phyloP scores from a whole-genome alignment of 768 basidiomycete species.

The Mycena sanguinolenta region DNA sequence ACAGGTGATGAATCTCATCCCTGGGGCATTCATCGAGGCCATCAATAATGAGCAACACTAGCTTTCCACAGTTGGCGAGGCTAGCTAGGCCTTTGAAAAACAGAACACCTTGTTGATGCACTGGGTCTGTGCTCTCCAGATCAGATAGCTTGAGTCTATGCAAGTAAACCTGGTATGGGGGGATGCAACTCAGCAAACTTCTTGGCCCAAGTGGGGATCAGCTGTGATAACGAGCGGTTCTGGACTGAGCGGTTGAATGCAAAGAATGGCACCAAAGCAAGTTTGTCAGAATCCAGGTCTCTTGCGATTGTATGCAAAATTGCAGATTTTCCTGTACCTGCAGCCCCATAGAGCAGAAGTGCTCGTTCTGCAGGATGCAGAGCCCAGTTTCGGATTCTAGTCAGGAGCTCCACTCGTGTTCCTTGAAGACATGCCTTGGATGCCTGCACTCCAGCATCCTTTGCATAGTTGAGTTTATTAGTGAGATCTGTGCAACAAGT shows the following conservation, averaged over 20 bases:
- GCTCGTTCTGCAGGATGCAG: too few relatives aligned
- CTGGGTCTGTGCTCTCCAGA: conserved; percentile 2
- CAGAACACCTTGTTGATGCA: neutral
- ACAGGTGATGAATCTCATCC: neutral
- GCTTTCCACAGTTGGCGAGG: neutral
- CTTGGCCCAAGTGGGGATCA: conserved; percentile 14
- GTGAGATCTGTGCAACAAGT: too few relatives aligned
- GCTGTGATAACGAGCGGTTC: neutral
- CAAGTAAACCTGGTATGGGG: neutral
- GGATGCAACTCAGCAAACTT: neutral
- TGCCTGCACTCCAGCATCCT: too few relatives aligned
- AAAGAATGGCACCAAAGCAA: too few relatives aligned
- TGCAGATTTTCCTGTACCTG: too few relatives aligned
- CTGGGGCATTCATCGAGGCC: conserved; percentile 6
- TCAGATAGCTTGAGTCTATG: neutral
- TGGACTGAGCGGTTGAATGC: neutral
- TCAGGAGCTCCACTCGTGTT: neutral
- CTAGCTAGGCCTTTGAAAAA: neutral
- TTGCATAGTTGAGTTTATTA: too few relatives aligned
- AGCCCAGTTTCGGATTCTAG: too few relatives aligned
- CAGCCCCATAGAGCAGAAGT: too few relatives aligned
- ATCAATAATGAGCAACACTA: conserved; percentile 1
- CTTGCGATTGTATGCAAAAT: too few relatives aligned
- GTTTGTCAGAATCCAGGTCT: too few relatives aligned
- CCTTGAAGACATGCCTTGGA: too few relatives aligned